These are phyloP conservation scores for Termitomyces sp. DNA, from an alignment of 768 basidiomycete genomes.

Conservation along the genomic window DNA sequence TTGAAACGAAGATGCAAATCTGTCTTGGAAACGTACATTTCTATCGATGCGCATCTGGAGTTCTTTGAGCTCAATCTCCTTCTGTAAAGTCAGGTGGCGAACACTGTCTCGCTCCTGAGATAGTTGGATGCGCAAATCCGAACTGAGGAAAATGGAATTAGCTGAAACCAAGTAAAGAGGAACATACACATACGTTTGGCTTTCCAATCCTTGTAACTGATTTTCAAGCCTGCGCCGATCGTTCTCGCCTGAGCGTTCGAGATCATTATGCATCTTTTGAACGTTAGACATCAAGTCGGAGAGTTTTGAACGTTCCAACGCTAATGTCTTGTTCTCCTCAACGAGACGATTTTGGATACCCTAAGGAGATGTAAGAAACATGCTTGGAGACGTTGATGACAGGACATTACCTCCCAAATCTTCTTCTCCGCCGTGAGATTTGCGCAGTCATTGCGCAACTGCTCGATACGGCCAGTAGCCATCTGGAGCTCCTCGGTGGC, in stretches of 20 bases:
- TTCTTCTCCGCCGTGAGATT: conserved; percentile 91
- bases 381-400: neutral
- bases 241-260: conserved; percentile 78
- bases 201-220: conserved; percentile 71
- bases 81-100: conserved; percentile 72
- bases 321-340: conserved; percentile 77
- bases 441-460: conserved; percentile 78
- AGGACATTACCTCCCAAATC: conserved; percentile 70
- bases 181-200: conserved; percentile 55
- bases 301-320: conserved; percentile 78
- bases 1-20: neutral
- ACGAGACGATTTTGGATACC: conserved; percentile 74
- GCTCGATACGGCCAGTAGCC: conserved; percentile 59
- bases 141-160: conserved; percentile 32
- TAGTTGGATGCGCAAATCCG: conserved; percentile 68
- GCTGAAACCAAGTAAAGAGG: neutral
- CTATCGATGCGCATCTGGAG: conserved; percentile 68
- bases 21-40: conserved; percentile 37
- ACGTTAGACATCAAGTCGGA: conserved; percentile 86
- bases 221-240: conserved; percentile 77
- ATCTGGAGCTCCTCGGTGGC: conserved; percentile 60
- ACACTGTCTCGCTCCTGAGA: conserved; percentile 67
- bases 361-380: conserved; percentile 31
- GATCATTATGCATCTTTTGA: conserved; percentile 85
- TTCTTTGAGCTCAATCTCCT: conserved; percentile 76